Base-by-base conservation (phyloP, 805 yeast species). In the Metschnikowia anglica region DNA sequence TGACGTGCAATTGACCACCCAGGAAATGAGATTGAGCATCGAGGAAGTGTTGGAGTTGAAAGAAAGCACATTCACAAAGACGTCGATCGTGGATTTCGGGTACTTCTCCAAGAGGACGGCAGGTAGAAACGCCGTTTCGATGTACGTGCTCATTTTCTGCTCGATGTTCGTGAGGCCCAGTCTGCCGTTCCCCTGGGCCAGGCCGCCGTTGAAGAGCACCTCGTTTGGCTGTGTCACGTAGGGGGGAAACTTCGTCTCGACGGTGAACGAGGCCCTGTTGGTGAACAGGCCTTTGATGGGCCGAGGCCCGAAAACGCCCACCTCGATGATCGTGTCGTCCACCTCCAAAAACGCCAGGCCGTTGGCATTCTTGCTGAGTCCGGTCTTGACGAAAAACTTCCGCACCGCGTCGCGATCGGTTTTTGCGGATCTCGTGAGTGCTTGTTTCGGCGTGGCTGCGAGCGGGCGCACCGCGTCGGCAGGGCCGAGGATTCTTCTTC, bases 401-500 rank as follows among this genome's bases (percentile, higher is more conserved):
- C 52, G 39, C 37, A 37, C 32, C 32, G 30, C 49, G 28, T 33
- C 39, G 18, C 31, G 29, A 5, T 33, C 34, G n/a, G n/a, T n/a
- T 23, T 34, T 16, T 17, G 23, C 23, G 18, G 20, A 19, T 11
- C 29, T 21, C 11, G 13, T 30, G 3, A 53, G 16, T 2, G 55
- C 46, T 18, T 41, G 37, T 2, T 21, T n/a, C 5, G 19, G 19
- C 13, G 29, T 27, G 10, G 44, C 39, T 10, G 54, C 36, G 10
- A 34, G 41, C 2, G 71, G 72, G 21, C 63, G 53, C 38, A 68
- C 73, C 1, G 86, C 86, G 51, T 78, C 81, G 0, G 76, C 58
- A 0, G 97, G 97, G 0, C 96, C 97, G 24, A 85, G 57, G n/a
- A 89, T 72, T 61, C 97, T 76, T 73, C 96, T 79, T 72, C 96